phyloP scores from a whole-genome alignment of 164 flowering plant genomes.

The Magnolia kwangsiensis region DNA sequence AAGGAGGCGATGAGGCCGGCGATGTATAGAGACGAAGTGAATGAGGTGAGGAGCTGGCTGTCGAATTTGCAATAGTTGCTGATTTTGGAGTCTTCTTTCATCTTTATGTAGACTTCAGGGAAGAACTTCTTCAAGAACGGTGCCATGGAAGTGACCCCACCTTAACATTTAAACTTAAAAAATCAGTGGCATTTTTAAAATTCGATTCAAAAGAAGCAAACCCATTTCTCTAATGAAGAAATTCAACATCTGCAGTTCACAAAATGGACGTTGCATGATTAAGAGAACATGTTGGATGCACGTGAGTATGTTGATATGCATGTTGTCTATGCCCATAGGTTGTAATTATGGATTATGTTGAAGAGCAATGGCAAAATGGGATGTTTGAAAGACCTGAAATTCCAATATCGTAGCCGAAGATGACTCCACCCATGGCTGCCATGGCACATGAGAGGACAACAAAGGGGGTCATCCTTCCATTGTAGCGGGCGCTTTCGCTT shows the following conservation, averaged over 20 bases:
- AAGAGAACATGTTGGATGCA: background rate
- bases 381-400: slow-evolving; percentile 44
- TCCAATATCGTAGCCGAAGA: slow-evolving; percentile 79
- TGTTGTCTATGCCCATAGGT: background rate
- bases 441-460: slow-evolving; percentile 49
- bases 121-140: slow-evolving; percentile 61
- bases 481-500: slow-evolving; percentile 26
- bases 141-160: slow-evolving; percentile 83
- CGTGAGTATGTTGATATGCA: background rate
- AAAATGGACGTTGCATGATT: no score
- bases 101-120: slow-evolving; percentile 48
- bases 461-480: slow-evolving; percentile 45
- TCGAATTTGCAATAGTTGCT: slow-evolving; percentile 72
- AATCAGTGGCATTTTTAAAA: no score
- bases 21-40: slow-evolving; percentile 66
- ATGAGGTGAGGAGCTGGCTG: slow-evolving; percentile 52
- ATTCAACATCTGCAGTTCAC: no score
- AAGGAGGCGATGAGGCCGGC: slow-evolving; percentile 56
- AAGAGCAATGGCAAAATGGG: no score
- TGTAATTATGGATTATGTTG: background rate
- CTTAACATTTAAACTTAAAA: slow-evolving; percentile 17
- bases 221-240: no score
- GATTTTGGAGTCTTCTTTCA: slow-evolving; percentile 32
- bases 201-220: no score
- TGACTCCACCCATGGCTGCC: slow-evolving; percentile 66